These are phyloP conservation scores for Castanea crenata DNA, from an alignment of 306 rosid genomes.

Conservation along the genomic window DNA sequence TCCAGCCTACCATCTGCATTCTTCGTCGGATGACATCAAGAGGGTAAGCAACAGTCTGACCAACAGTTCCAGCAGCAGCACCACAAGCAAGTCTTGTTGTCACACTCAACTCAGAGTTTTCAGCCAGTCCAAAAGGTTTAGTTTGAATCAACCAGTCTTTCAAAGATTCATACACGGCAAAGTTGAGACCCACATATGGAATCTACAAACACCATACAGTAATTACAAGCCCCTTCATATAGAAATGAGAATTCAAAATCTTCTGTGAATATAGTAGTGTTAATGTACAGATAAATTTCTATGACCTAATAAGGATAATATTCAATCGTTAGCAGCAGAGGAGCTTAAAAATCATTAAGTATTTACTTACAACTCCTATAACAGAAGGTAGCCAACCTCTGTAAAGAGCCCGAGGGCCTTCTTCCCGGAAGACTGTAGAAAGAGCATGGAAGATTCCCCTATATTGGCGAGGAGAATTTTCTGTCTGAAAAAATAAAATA, in stretches of 20 bases:
- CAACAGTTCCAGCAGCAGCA: slow-evolving; percentile 55
- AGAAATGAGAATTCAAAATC: background rate
- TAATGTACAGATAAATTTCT: background rate
- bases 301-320: background rate
- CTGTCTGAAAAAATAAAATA: slow-evolving; percentile 38
- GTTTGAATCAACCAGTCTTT: slow-evolving; percentile 42
- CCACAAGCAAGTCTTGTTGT: slow-evolving; percentile 49
- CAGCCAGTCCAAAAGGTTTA: slow-evolving; percentile 31
- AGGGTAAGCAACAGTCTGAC: slow-evolving; percentile 55
- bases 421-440: slow-evolving; percentile 64
- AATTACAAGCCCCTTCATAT: background rate
- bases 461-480: slow-evolving; percentile 54
- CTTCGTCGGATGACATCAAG: slow-evolving; percentile 54
- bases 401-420: slow-evolving; percentile 62
- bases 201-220: slow-evolving; percentile 28
- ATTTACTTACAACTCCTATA: slow-evolving; percentile 65
- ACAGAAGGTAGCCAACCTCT: slow-evolving; percentile 77
- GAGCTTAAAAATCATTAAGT: background rate
- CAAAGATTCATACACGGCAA: slow-evolving; percentile 49
- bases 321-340: background rate
- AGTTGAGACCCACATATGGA: slow-evolving; percentile 52
- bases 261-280: background rate
- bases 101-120: slow-evolving; percentile 43
- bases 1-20: slow-evolving; percentile 62
- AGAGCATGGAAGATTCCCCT: slow-evolving; percentile 67